A percentile compares a stretch with the other conserved stretches of the same genome.
Conservation (phyloP, 208 protist genomes). For the Leptomonas pyrrhocoris region DNA sequence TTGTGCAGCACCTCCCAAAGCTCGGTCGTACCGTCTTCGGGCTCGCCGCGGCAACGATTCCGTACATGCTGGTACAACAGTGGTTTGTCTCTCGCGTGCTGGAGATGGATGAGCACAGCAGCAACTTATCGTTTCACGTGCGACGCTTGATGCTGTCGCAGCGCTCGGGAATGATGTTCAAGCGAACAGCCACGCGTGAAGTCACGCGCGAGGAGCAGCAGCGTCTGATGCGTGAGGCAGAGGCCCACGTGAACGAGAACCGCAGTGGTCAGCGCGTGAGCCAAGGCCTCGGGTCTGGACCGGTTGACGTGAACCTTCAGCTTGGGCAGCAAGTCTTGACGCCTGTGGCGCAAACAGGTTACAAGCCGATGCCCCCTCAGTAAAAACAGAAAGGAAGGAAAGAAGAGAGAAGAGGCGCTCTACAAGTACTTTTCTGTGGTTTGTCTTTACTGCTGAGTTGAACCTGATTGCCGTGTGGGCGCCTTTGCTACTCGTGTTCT, state of each 20-base stretch:
- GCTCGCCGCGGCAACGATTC: slow-evolving; percentile 56
- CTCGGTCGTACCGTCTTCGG: slow-evolving; percentile 66
- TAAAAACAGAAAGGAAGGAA: slow-evolving; percentile 7
- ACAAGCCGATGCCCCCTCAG: slow-evolving; percentile 69
- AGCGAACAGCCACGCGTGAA: slow-evolving; percentile 82
- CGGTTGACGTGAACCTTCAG: slow-evolving; percentile 74
- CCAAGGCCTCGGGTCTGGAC: slow-evolving; percentile 49
- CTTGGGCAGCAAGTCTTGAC: slow-evolving; percentile 76
- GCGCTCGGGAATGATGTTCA: slow-evolving; percentile 85
- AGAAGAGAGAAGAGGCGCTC: no score
- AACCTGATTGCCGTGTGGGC: no score
- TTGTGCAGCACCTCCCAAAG: slow-evolving; percentile 40
- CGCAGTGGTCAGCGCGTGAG: slow-evolving; percentile 61
- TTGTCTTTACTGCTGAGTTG: no score
- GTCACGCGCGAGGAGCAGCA: slow-evolving; percentile 86
- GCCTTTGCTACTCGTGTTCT: no score
- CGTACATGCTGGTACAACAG: slow-evolving; percentile 80
- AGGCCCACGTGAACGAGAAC: slow-evolving; percentile 70
- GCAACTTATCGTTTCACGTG: slow-evolving; percentile 76
- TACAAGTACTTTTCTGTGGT: no score
- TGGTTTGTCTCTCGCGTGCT: slow-evolving; percentile 79
- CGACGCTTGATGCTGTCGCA: slow-evolving; percentile 79
- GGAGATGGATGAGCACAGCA: slow-evolving; percentile 69
- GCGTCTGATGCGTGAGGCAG: slow-evolving; percentile 62
- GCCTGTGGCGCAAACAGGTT: slow-evolving; percentile 76